Base-by-base conservation (phyloP, 108 stramenopile species). In the Cyclotella cryptica region DNA sequence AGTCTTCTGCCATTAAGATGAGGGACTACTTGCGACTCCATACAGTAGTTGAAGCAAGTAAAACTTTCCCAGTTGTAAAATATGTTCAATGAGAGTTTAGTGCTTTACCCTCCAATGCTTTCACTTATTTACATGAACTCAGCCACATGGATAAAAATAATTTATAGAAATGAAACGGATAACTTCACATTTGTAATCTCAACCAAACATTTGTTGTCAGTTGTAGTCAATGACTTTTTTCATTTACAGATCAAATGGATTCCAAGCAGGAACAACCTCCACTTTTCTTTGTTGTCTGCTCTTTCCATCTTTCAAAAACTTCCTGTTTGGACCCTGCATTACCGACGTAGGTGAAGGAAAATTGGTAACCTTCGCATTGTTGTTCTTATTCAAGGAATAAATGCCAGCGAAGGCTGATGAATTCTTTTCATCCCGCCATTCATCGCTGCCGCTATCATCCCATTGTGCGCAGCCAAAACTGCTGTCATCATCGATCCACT, bases 291-390 rank as follows among this genome's bases (percentile, higher is more conserved):
- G 9, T 35, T 52, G 19, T 24, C 24, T 42, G 40, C 35, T 19
- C 12, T 13, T 24, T 35, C 14, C 18, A 42, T 28, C 24, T 27
- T 58, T 27, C 26, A 27, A 58, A 41, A 64, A 21, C 40, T 67
- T 72, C 21, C 66, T 67, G 60, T 54, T 61, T 13, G 66, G 42
- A 30, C 46, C 59, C n/a, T 39, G 60, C 35, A 55, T 45, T 0
- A 76, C 75, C 0, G 75, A 76, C 3, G 75, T 58, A 1, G 75
- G 75, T 19, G 75, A 75, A 27, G 51, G 45, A 47, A 40, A 58
- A 42, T 51, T 42, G 1, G 22, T 61, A 17, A 29, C 58, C 10
- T 53, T 30, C 11, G 1, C 22, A 15, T 47, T 49, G 18, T 63
- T 73, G 8, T 13, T 13, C n/a, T 17, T n/a, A 1, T 9, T 9